Evolutionary conservation across 192 early-diverging fungal species (phyloP), one percentile per base, ranked within the genome.

Genomic region (Podila clonocystis): DNA sequence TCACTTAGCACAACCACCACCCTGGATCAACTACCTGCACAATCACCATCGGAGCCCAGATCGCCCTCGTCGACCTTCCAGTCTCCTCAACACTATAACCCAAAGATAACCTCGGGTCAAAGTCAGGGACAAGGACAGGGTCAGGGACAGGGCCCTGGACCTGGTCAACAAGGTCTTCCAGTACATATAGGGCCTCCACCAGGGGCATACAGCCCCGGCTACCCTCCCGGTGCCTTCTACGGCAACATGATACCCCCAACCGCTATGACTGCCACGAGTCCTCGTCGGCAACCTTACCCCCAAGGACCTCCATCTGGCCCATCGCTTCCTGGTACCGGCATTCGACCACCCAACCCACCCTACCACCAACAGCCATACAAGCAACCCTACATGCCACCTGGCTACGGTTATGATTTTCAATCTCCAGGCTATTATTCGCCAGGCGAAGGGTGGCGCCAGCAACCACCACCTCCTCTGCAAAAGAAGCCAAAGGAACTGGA

Each of bases 401-500:
- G 68, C 1, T 76, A 62, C 29, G 67, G 62, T 15, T 68, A 57
- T 26, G 61, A 68, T 26, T 62, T 67, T 33, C 67, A 70, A 17
- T 38, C 65, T 49, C 65, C 63, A 15, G 75, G 74, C 33, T 70
- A 76, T 31, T 76, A 58, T 38, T 38, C 33, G 6, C 48, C 74
- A 1, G 30, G 67, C 9, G 74, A 70, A 12, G 74, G 74, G 7
- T 76, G 74, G 74, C 61, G 58, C n/a, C 48, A 50, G 12, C 62
- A 22, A 9, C 67, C 67, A 33, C n/a, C 36, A 26, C 50, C 69
- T 9, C 9, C 69, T 20, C 55, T 77, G 19, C 85, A 87, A 65
- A 82, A 82, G 71, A 87, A 84, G 65, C 85, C 85, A 12, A 87
- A 84, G 33, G 82, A 87, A n/a, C 66, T 85, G 49, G 85, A 87